Percentiles rank a stretch among this genome's conserved stretches.
These are phyloP conservation scores for Cinnamomum chago DNA, from an alignment of 164 flowering plant genomes.

Conservation along the genomic window DNA sequence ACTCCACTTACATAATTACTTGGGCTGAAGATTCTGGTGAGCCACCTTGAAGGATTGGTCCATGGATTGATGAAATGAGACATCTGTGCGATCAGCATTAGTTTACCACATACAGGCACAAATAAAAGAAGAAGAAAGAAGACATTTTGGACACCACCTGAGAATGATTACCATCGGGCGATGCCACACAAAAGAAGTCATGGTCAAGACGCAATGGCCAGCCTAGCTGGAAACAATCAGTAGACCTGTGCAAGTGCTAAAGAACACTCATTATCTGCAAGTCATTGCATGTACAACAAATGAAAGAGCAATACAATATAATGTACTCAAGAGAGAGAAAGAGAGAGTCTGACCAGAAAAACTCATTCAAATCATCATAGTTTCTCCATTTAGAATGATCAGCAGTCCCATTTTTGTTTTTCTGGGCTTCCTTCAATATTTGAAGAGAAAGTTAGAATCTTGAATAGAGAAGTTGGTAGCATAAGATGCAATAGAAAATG, in stretches of 20 bases:
- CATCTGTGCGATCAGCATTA: no score
- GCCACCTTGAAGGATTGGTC: neutral
- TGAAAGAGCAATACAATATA: slow-evolving; percentile 1
- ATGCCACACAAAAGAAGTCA: slow-evolving; percentile 39
- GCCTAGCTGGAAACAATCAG: slow-evolving; percentile 58
- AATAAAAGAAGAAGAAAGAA: neutral
- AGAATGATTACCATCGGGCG: slow-evolving; percentile 17
- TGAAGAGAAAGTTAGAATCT: slow-evolving; percentile 20
- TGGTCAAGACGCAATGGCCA: slow-evolving; percentile 64
- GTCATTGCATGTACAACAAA: neutral
- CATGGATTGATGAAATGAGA: neutral
- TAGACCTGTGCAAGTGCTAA: slow-evolving; percentile 49
- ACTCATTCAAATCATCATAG: slow-evolving; percentile 95
- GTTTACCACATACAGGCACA: neutral
- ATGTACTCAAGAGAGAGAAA: neutral
- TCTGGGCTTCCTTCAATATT: slow-evolving; percentile 70
- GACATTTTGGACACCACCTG: slow-evolving; percentile 5
- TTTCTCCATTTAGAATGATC: slow-evolving; percentile 95
- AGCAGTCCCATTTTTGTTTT: slow-evolving; percentile 66
- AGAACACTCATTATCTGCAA: slow-evolving; percentile 9
- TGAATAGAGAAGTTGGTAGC: neutral
- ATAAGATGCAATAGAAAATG: neutral
- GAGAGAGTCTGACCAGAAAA: slow-evolving; percentile 60
- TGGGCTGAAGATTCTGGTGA: no score
- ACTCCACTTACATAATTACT: no score